phyloP scores from a whole-genome alignment of 1,139 yeast genomes.

The Saccharomyces hybrid region DNA sequence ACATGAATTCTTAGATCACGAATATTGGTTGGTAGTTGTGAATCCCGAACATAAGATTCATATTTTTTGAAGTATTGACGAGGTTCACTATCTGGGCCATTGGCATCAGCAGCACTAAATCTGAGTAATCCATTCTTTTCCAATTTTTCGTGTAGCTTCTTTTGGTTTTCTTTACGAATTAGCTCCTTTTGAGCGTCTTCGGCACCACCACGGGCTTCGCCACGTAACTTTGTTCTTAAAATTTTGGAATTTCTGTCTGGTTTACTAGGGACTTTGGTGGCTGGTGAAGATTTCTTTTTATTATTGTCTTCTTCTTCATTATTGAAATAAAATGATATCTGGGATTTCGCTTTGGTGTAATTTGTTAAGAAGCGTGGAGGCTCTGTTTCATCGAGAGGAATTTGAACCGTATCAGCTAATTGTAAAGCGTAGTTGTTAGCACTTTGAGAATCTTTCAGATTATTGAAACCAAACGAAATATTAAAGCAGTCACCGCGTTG shows the following conservation, averaged over 20 bases:
- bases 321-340: constrained; percentile 78
- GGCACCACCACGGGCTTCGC: constrained; percentile 65
- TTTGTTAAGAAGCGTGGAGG: constrained; percentile 65
- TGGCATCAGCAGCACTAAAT: constrained; percentile 68
- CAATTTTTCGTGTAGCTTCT: constrained; percentile 73
- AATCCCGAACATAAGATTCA: constrained; percentile 89
- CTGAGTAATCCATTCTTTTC: constrained; percentile 79
- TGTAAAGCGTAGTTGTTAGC: constrained; percentile 59
- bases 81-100: constrained; percentile 55
- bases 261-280: constrained; percentile 10
- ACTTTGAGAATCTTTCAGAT: constrained; percentile 45
- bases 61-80: constrained; percentile 75
- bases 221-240: constrained; percentile 71
- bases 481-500: constrained; percentile 71
- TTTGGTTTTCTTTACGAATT: constrained; percentile 76
- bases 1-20: constrained; percentile 81
- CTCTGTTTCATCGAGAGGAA: constrained; percentile 46
- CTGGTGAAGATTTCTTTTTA: constrained; percentile 17
- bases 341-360: constrained; percentile 64
- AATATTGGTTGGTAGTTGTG: constrained; percentile 80
- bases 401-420: constrained; percentile 75
- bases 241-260: constrained; percentile 43
- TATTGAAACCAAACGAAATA: constrained; percentile 69
- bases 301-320: constrained; percentile 47
- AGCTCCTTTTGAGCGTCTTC: constrained; percentile 64